Evolutionary conservation across 176 grass and related monocot genomes (phyloP).

Genomic region (Oryza coarctata): DNA sequence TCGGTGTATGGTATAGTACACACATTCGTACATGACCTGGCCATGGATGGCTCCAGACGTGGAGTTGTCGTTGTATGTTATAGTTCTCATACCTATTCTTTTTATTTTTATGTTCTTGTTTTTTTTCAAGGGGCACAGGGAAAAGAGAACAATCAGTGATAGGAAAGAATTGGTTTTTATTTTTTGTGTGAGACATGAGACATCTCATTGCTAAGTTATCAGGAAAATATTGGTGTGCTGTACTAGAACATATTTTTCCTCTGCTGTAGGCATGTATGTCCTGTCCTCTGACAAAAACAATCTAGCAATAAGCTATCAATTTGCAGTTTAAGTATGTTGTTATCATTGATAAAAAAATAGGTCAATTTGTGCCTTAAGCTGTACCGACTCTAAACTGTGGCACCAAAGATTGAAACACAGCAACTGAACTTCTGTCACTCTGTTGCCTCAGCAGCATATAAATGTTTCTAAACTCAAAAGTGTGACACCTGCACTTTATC

Average conservation of each 20-base stretch:
- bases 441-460: conserved; percentile 30
- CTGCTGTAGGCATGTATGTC: conserved; percentile 29
- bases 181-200: conserved; percentile 8
- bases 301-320: conserved; percentile 1
- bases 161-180: conserved; percentile 32
- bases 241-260: background rate
- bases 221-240: background rate
- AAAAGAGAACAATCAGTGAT: conserved; percentile 33
- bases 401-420: conserved; percentile 18
- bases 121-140: background rate
- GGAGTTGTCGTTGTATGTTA: conserved; percentile 27
- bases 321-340: conserved; percentile 14
- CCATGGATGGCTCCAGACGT: conserved; percentile 22
- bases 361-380: background rate
- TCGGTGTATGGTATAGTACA: conserved; percentile 22
- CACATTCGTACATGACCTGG: conserved; percentile 47
- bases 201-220: conserved; percentile 31
- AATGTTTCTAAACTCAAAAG: conserved; percentile 26
- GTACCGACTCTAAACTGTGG: conserved; percentile 15
- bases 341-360: background rate
- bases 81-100: background rate
- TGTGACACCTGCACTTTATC: conserved; percentile 27
- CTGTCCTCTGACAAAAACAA: conserved; percentile 18
- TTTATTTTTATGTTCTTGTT: background rate
- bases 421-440: conserved; percentile 39